Percentiles rank a stretch among this genome's conserved stretches.
Evolutionary conservation across 495 filamentous ascomycete species (phyloP).

Genomic region (Amorphotheca resinae): DNA sequence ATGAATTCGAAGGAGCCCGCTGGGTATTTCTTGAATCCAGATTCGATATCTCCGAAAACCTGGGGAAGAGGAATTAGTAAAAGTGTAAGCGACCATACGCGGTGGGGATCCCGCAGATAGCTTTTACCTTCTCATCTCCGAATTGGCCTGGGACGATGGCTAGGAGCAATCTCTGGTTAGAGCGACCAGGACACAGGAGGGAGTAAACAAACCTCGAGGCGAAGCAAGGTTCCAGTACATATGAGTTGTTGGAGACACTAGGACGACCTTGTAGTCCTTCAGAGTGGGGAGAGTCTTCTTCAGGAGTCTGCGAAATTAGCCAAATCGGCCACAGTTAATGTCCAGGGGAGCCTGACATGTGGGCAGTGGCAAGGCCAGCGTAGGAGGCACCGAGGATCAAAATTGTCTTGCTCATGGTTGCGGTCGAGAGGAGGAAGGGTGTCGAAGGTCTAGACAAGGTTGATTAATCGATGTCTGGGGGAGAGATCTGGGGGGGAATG

Average conservation of each 20-base stretch:
- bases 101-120: background rate
- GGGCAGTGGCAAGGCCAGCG: conserved; percentile 45
- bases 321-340: background rate
- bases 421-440: background rate
- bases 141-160: conserved; percentile 26
- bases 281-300: conserved; percentile 6
- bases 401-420: conserved; percentile 32
- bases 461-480: too few relatives aligned
- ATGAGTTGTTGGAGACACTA: conserved; percentile 26
- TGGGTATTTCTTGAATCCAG: conserved; percentile 38
- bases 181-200: background rate
- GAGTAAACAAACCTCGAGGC: conserved; percentile 7
- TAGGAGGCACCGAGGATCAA: conserved; percentile 54
- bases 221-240: conserved; percentile 27
- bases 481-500: too few relatives aligned
- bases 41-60: conserved; percentile 26
- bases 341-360: conserved; percentile 26
- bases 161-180: conserved; percentile 8
- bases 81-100: too few relatives aligned
- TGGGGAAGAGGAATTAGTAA: background rate
- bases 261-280: conserved; percentile 20
- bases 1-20: conserved; percentile 41
- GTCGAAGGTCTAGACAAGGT: too few relatives aligned
- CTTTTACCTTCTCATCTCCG: conserved; percentile 19
- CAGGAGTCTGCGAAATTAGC: conserved; percentile 9